Base-by-base conservation (phyloP, 805 yeast species). In the Yarrowia osloensis region DNA sequence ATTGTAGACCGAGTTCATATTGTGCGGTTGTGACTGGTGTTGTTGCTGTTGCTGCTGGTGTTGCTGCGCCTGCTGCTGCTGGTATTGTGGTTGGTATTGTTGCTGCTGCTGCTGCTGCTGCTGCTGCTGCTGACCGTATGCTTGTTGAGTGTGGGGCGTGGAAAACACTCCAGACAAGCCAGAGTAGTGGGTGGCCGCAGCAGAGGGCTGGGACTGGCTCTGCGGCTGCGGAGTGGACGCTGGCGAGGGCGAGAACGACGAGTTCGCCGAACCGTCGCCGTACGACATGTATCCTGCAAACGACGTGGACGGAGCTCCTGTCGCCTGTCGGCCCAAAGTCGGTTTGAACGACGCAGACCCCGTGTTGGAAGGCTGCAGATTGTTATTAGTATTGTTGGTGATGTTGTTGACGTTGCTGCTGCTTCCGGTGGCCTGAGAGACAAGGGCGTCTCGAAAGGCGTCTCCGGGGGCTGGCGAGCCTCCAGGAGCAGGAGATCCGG, bases 21-120 rank as follows among this genome's bases (percentile, higher is more conserved):
- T 42, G 37, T 67, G 35, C 49, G 65, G 50, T 24, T 28, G 39
- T n/a, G n/a, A 49, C 21, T 40, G 49, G 35, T 65, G 68, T 15
- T 61, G 69, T 15, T 68, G 22, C 19, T 65, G 70, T 12, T 33
- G 54, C n/a, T 49, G 69, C 15, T 47, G 54, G 42, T 67, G 70
- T 24, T 61, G 69, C 13, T 57, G 68, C 21, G 68, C 71, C 2
- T 63, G 70, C 31, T 62, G 73, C 19, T 70, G 73, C 37, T 68
- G 71, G 29, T 68, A 74, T 35, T 70, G 74, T 9, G 67, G 65
- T 40, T 68, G 71, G 42, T 62, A 12, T 12, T 39, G 42, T 24
- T 69, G 71, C 5, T 68, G 74, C 47, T 70, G 75, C 12, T 68
- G 65, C 49, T 68, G 72, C 55, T 62, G 69, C 26, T 69, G 71